Base-by-base conservation (phyloP, 495 filamentous ascomycete species). In the Lophiostoma macrostomum region DNA sequence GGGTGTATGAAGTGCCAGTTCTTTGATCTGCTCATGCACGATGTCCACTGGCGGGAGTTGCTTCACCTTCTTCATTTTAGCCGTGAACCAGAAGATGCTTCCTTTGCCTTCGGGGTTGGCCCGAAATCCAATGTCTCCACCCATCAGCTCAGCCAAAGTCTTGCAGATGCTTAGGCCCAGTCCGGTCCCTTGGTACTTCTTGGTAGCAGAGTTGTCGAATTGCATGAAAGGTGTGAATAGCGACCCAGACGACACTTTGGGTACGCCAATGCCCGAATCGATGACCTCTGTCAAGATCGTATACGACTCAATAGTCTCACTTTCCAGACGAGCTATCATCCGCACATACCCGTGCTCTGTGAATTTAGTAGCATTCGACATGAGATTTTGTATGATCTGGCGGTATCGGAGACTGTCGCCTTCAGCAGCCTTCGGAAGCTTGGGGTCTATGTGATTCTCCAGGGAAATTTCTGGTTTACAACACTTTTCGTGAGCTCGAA, bases 71-170 rank as follows among this genome's bases (percentile, higher is more conserved):
- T 65, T 67, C 64, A 84, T 74, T 16, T 72, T 73, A 3, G 71
- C 71, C 0, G 76, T 78, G 28, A 84, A 76, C 79, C 79, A 83
- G 51, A 84, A 85, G 4, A 80, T 55, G 63, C 78, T 82, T 4
- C 82, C 82, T 2, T 64, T 65, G 0, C 67, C 70, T 1, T 73
- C 69, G 0, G 73, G 73, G 47, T 84, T 84, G 0, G 78, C 71
- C 2, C 70, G 71, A 49, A 80, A 76, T 1, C 73, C 60, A 35
- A 63, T 63, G 6, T 46, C 29, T 11, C 60, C 60, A 22, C 50
- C 55, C 60, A 63, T 63, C 12, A 63, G 38, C 35, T 63, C 59
- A 7, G 44, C 55, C 7, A 63, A 25, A 24, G 50, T 55, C 28
- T 63, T 63, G 32, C 60, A 55, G 23, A 63, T 63, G 25, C 48